phyloP scores from a whole-genome alignment of 768 basidiomycete species.

The Psilocybe azurescens region DNA sequence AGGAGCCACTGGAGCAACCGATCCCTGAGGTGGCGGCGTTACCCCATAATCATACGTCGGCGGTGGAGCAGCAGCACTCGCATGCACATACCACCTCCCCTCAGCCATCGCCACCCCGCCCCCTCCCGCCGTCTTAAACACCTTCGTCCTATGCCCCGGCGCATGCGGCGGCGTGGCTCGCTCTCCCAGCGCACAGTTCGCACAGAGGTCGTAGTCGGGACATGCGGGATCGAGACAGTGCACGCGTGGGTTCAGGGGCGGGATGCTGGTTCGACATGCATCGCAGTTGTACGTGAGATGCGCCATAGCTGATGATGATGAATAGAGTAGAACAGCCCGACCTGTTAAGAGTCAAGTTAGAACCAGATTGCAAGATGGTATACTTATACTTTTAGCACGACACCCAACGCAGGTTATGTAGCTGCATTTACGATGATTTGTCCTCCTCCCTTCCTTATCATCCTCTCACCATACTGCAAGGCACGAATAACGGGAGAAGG shows the following conservation, averaged over 20 bases:
- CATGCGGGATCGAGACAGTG: slow-evolving; percentile 14
- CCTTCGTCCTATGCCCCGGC: slow-evolving; percentile 1
- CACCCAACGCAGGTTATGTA: too few relatives aligned
- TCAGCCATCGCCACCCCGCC: not conserved
- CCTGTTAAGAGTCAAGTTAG: too few relatives aligned
- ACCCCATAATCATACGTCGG: not conserved
- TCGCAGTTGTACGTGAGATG: slow-evolving; percentile 5
- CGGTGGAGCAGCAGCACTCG: not conserved
- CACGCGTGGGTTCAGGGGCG: slow-evolving; percentile 7
- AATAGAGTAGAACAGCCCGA: too few relatives aligned
- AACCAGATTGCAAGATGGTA: too few relatives aligned
- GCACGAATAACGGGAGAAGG: too few relatives aligned
- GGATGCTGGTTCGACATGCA: slow-evolving; percentile 5
- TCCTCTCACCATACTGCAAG: too few relatives aligned
- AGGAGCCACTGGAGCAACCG: not conserved
- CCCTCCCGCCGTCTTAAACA: slow-evolving; percentile 6
- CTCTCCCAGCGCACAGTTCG: slow-evolving; percentile 13
- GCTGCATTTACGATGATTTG: too few relatives aligned
- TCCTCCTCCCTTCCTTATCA: too few relatives aligned
- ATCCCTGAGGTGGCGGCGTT: not conserved
- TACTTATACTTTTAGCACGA: too few relatives aligned
- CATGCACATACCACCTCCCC: not conserved
- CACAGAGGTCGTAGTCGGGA: slow-evolving; percentile 17
- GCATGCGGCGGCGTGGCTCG: slow-evolving; percentile 10
- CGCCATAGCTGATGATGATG: not conserved